These are phyloP conservation scores for Scedosporium apiospermum DNA, from an alignment of 2,329 filamentous ascomycete species.

Conservation along the genomic window DNA sequence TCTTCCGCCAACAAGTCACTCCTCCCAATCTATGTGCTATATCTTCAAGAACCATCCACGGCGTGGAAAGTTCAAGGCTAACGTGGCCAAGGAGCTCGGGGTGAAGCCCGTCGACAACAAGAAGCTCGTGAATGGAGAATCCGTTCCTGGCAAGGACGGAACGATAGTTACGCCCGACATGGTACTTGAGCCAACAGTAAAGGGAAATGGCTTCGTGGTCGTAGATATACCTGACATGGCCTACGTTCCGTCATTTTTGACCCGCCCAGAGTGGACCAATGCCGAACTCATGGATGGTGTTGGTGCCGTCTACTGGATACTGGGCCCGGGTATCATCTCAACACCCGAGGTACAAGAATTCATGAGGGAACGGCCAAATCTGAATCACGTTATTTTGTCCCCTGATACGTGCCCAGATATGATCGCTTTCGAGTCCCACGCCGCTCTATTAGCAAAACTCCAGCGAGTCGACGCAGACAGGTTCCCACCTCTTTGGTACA, in stretches of 20 bases:
- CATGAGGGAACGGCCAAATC: slow-evolving; percentile 48
- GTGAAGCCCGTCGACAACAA: slow-evolving; percentile 51
- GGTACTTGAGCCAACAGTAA: slow-evolving; percentile 61
- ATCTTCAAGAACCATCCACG: slow-evolving; percentile 68
- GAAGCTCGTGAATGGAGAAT: slow-evolving; percentile 52
- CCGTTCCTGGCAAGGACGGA: slow-evolving; percentile 54
- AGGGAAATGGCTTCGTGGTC: slow-evolving; percentile 67
- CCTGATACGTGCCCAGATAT: slow-evolving; percentile 67
- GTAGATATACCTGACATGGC: slow-evolving; percentile 65
- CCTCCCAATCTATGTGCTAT: slow-evolving; percentile 68
- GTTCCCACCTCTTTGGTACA: slow-evolving; percentile 60
- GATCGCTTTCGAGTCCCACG: slow-evolving; percentile 58
- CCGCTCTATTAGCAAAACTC: slow-evolving; percentile 58
- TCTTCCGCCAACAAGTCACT: slow-evolving; percentile 61
- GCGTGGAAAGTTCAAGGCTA: slow-evolving; percentile 69
- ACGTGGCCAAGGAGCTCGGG: slow-evolving; percentile 54
- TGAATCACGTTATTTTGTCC: slow-evolving; percentile 72
- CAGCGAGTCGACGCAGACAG: slow-evolving; percentile 62
- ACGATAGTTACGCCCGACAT: slow-evolving; percentile 71
- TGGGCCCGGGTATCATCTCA: slow-evolving; percentile 57
- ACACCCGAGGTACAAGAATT: slow-evolving; percentile 59
- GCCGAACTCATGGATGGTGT: slow-evolving; percentile 57
- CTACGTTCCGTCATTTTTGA: slow-evolving; percentile 62
- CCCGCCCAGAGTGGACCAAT: slow-evolving; percentile 62
- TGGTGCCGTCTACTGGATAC: slow-evolving; percentile 67